Base-by-base conservation (phyloP, 78 protist genomes). In the Trichosphaerium sp. region DNA sequence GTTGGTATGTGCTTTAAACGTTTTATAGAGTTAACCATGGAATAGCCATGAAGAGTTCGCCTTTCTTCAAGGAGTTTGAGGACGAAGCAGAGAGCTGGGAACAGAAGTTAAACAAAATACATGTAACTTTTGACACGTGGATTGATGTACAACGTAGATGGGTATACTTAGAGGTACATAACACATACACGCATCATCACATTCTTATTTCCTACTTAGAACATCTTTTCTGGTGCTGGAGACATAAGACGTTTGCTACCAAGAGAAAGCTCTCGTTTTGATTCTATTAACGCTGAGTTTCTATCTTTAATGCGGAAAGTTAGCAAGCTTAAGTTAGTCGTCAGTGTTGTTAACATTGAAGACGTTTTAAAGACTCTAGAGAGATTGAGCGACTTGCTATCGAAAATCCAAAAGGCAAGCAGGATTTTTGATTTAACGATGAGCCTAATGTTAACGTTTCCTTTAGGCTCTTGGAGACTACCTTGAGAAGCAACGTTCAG, bases 101-200 rank as follows among this genome's bases (percentile, higher is more conserved):
- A 38, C 96, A 92, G 49, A 64, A 66, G 66, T 83, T 94, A 32
- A 84, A 65, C 42, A 66, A 77, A 18, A 6, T 87, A 29, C 74
- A 78, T 47, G 65, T 69, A 4, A n/a, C 88, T 12, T 40, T 89
- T 2, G 93, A 91, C 57, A 61, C 61, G 12, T 92, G 97, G 97
- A 60, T 85, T 31, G 96, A 93, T 37, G 96, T 93, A 11, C 99
- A 95, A 72, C 59, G 94, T 25, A 75, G 86, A 28, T 95, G 99
- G 99, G 96, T 89, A 18, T 86, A 95, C 49, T 78, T 95, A 15
- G 95, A 91, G 47, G 96, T n/a, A n/a, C n/a, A n/a, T n/a, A n/a
- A n/a, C n/a, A n/a, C n/a, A n/a, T n/a, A n/a, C n/a, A n/a, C n/a
- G n/a, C n/a, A n/a, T n/a, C n/a, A n/a, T n/a, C n/a, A n/a, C n/a